Evolutionary conservation across 2,329 filamentous ascomycete species (phyloP).

Genomic region (Penicillium frequentans): DNA sequence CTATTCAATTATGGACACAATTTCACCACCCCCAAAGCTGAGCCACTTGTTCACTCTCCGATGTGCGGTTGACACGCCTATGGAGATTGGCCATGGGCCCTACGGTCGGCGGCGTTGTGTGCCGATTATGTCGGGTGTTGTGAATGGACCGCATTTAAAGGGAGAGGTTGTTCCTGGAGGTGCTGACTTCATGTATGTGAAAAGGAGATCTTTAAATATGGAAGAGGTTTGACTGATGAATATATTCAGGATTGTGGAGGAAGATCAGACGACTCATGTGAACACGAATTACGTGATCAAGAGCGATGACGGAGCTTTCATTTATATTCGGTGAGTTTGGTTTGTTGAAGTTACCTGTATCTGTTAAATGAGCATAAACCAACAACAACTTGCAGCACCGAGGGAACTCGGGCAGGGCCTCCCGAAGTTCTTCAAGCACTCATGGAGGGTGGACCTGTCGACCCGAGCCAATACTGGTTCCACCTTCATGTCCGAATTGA

Average conservation of each 20-base stretch:
- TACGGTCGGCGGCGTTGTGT: slow-evolving; percentile 28
- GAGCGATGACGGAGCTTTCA: slow-evolving; percentile 26
- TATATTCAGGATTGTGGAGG: slow-evolving; percentile 23
- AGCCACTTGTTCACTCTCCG: slow-evolving; percentile 25
- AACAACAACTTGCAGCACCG: slow-evolving; percentile 14
- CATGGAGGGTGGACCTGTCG: slow-evolving; percentile 27
- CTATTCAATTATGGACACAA: slow-evolving; percentile 15
- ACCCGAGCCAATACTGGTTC: slow-evolving; percentile 27
- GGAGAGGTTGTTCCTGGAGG: slow-evolving; percentile 27
- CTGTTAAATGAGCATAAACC: background rate
- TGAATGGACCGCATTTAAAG: slow-evolving; percentile 22
- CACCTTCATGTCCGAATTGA: slow-evolving; percentile 28
- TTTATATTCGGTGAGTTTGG: slow-evolving; percentile 19
- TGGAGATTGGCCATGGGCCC: slow-evolving; percentile 26
- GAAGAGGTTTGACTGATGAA: background rate
- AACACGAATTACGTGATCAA: slow-evolving; percentile 30
- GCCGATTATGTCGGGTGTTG: slow-evolving; percentile 21
- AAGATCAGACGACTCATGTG: slow-evolving; percentile 28
- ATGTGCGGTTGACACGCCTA: slow-evolving; percentile 24
- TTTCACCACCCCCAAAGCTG: slow-evolving; percentile 21
- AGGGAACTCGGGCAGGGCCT: slow-evolving; percentile 27
- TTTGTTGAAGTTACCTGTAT: too few relatives aligned
- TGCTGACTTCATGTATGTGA: slow-evolving; percentile 27
- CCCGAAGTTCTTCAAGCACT: slow-evolving; percentile 25
- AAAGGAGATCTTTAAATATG: background rate